Evolutionary conservation across 176 grass and related monocot species (phyloP), one percentile per base, ranked within the genome.

Genomic region (Triticum monococcum): DNA sequence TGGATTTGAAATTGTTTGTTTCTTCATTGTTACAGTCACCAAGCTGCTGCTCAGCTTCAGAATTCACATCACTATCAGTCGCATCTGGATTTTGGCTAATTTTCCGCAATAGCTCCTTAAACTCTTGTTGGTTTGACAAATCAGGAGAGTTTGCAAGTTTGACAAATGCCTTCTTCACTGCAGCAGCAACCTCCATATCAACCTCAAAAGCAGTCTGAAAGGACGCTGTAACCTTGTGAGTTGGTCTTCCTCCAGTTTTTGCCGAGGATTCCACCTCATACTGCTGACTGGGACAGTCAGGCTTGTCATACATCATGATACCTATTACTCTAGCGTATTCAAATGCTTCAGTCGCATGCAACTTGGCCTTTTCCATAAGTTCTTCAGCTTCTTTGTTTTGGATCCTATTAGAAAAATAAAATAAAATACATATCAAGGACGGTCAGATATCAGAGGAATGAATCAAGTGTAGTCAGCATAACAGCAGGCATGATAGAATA

Each of bases 301-400:
- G 94, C 46, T 57, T 90, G 74, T 96, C 97, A 85, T 99, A 99
- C 97, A 99, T 99, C 94, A 96, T 99, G 24, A 99, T 92, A 64
- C 97, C 97, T 83, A 99, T 81, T 87, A 86, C 72, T 80, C 89
- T 83, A 26, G 92, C 97, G 60, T 91, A 88, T 89, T 94, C 94
- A 22, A 99, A 99, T 52, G 92, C 94, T 86, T 97, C 90, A 74
- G 90, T 79, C 4, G 90, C 94, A 14, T 25, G 68, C 75, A 86
- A 56, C 67, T 90, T 79, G 30, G 97, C 88, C 82, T 93, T 90
- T 77, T 93, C 92, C 88, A 93, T 68, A 59, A 68, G 45, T 80
- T 78, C 86, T 86, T 89, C 89, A 84, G 92, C 92, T 46, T 86
- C 73, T 84, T 89, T 92, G 35, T 80, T 81, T 74, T 94, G 89